Percentiles rank a stretch among this genome's conserved stretches.
These are phyloP conservation scores for Barnettozyma sp. DNA, from an alignment of 805 yeast genomes.

Conservation along the genomic window DNA sequence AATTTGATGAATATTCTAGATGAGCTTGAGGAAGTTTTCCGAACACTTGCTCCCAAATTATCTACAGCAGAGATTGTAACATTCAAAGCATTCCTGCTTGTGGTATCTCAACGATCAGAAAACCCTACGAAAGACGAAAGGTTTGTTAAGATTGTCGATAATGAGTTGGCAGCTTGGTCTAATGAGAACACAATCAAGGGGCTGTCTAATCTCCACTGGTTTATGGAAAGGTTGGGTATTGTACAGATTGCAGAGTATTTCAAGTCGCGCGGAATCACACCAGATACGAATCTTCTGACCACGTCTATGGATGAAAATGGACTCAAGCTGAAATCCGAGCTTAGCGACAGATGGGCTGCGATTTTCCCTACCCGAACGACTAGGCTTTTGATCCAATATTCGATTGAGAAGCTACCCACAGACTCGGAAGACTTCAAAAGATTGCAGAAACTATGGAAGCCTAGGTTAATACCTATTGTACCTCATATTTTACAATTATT, in stretches of 20 bases:
- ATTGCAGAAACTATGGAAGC: slow-evolving; percentile 79
- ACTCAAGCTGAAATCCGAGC: slow-evolving; percentile 58
- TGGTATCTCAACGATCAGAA: slow-evolving; percentile 83
- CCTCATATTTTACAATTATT: slow-evolving; percentile 86
- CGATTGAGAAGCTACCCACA: slow-evolving; percentile 84
- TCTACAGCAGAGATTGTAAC: slow-evolving; percentile 91
- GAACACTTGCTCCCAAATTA: slow-evolving; percentile 63
- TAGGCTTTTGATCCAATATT: slow-evolving; percentile 88
- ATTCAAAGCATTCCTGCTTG: slow-evolving; percentile 84
- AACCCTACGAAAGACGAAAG: slow-evolving; percentile 66
- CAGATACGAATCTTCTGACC: slow-evolving; percentile 63
- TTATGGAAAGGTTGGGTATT: slow-evolving; percentile 94
- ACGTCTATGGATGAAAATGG: slow-evolving; percentile 92
- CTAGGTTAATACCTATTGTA: slow-evolving; percentile 83
- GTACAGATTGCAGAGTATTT: slow-evolving; percentile 91
- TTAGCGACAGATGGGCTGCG: slow-evolving; percentile 89
- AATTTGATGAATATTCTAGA: slow-evolving; percentile 72
- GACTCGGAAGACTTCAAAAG: slow-evolving; percentile 63
- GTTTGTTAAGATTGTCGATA: slow-evolving; percentile 85
- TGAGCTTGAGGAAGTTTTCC: slow-evolving; percentile 77
- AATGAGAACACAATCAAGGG: slow-evolving; percentile 89
- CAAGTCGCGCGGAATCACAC: slow-evolving; percentile 71
- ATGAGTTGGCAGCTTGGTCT: slow-evolving; percentile 89
- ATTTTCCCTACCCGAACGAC: slow-evolving; percentile 95
- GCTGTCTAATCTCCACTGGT: slow-evolving; percentile 86